phyloP scores from a whole-genome alignment of 169 alveolate genomes.

The Sarcocystis neurona region DNA sequence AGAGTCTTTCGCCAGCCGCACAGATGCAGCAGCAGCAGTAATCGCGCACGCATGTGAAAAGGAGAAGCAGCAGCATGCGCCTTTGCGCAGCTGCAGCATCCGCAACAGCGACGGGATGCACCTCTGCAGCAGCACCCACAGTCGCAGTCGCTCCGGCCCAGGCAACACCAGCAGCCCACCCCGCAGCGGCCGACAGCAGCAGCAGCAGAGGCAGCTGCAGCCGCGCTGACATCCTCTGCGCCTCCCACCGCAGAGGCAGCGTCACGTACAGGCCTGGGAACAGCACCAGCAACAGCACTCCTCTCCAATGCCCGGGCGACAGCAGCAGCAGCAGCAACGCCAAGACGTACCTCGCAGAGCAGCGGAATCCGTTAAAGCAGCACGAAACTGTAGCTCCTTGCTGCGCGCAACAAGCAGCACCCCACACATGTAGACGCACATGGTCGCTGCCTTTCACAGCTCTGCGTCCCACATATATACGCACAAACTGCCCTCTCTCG shows the following conservation, averaged over 20 bases:
- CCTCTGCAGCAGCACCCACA: neutral
- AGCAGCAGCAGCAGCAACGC: neutral
- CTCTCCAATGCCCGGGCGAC: neutral
- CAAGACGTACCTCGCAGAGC: conserved; percentile 55
- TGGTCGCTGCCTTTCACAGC: too few species aligned
- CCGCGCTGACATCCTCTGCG: too few species aligned
- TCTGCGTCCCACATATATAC: too few species aligned
- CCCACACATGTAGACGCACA: neutral
- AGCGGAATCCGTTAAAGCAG: conserved; percentile 49
- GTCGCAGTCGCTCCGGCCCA: too few species aligned
- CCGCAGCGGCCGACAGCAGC: neutral
- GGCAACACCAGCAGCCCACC: neutral
- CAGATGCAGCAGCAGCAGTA: too few species aligned
- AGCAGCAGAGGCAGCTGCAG: too few species aligned
- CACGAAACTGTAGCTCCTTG: conserved; percentile 58
- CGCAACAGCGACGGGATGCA: neutral
- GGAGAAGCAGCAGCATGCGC: too few species aligned
- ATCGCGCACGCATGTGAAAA: too few species aligned
- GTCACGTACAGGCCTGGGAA: neutral
- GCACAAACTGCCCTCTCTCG: too few species aligned
- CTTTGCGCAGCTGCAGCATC: conserved; percentile 52
- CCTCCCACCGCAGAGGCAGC: neutral
- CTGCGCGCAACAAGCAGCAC: conserved; percentile 18
- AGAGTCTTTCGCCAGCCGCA: too few species aligned
- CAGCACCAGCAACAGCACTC: too few species aligned